Base-by-base conservation (phyloP, 2,329 filamentous ascomycete genomes). In the Chaetomium globosum region DNA sequence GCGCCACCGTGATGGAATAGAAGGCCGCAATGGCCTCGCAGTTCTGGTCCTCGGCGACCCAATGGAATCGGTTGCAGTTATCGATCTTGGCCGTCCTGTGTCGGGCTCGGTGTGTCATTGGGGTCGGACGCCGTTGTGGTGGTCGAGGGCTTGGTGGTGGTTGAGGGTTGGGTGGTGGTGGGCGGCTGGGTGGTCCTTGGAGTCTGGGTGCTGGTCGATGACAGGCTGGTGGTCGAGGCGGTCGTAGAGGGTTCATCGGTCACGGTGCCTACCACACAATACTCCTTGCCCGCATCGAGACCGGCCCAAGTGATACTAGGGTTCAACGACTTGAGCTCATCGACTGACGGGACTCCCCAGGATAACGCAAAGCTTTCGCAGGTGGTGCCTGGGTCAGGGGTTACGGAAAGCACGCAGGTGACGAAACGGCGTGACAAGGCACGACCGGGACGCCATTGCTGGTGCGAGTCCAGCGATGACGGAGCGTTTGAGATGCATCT, bases 41-140 rank as follows among this genome's bases (percentile, higher is more conserved):
- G 51, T 21, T 46, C n/a, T 67, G 58, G 21, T 33, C 55, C 6
- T n/a, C 33, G 13, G 65, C 16, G 3, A 65, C 61, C 2, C 61
- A 54, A 33, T 68, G 67, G 49, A 61, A 67, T 51, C 58, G 57
- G 58, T 67, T 64, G 58, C 62, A 67, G 58, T 58, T 67, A 19
- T 31, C 51, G 28, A 71, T 67, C 67, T 76, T 74, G 57, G 57
- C 72, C 72, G 3, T 69, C 51, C 57, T 75, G 74, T 10, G 63
- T 73, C 43, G 52, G 52, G n/a, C 66, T 64, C 0, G 75, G 74
- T 4, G 74, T 76, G 9, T 69, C 52, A 49, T 74, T 71, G 12
- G 66, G 67, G 12, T 65, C 63, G 12, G 63, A 39, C 12, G 70
- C 67, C 9, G 55, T 58, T 19, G 55, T 46, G 1, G 55, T n/a